Evolutionary conservation across 306 rosid species (phyloP).

Genomic region (Pterocarpus macrocarpus): DNA sequence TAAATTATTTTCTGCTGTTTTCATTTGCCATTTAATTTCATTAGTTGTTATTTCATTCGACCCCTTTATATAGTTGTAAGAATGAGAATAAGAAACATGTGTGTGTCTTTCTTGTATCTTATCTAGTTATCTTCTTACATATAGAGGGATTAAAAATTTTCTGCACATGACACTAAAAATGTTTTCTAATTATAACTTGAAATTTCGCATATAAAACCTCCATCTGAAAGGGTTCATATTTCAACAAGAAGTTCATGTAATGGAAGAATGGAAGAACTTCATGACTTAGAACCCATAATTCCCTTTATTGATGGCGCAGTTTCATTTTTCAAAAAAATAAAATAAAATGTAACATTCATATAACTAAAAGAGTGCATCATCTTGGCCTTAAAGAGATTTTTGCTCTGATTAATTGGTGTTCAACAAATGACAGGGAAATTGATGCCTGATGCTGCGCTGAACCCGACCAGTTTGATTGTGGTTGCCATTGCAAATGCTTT

Average conservation of each 20-base stretch:
- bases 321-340: too few species aligned
- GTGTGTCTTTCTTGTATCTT: neutral
- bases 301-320: too few species aligned
- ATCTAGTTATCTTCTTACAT: neutral
- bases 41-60: neutral
- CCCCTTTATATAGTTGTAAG: neutral
- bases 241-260: too few species aligned
- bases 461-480: conserved; percentile 66
- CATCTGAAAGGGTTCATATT: too few species aligned
- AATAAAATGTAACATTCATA: neutral
- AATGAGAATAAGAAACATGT: neutral
- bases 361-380: neutral
- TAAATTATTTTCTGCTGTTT: neutral
- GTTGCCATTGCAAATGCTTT: conserved; percentile 67
- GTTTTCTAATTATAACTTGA: neutral
- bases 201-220: neutral
- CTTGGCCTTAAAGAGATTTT: neutral
- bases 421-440: conserved; percentile 63
- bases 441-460: conserved; percentile 68
- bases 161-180: neutral
- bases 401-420: conserved; percentile 20
- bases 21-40: neutral
- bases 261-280: too few species aligned
- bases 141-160: neutral
- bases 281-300: too few species aligned